Evolutionary conservation across 2,329 filamentous ascomycete species (phyloP).

Genomic region (Aureobasidium musti): DNA sequence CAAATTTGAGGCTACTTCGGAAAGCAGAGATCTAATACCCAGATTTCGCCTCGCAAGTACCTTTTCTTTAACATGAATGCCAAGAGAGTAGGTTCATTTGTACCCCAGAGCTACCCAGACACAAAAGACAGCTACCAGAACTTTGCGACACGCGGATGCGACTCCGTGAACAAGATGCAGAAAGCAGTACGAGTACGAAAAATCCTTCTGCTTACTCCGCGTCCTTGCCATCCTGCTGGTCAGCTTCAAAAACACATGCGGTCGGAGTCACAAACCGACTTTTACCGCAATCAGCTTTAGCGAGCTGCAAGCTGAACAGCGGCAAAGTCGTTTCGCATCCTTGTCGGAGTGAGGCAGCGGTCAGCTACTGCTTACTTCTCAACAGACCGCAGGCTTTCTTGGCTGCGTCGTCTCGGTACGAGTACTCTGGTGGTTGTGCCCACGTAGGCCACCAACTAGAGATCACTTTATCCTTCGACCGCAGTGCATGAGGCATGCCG

Average conservation of each 20-base stretch:
- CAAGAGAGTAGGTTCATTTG: conserved; percentile 6
- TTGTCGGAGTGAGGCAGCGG: not conserved
- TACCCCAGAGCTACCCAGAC: conserved; percentile 6
- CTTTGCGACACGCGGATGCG: not conserved
- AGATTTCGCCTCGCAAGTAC: conserved; percentile 10
- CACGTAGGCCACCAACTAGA: not conserved
- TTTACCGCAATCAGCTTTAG: not conserved
- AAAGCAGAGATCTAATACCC: not conserved
- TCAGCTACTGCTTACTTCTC: not conserved
- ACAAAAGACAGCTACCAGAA: not conserved
- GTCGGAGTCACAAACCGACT: not conserved
- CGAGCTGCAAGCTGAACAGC: not conserved
- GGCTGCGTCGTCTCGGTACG: not conserved
- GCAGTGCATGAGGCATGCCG: not conserved
- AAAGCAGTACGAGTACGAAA: not conserved
- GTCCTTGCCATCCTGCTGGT: not conserved
- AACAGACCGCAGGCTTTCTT: not conserved
- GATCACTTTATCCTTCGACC: not conserved
- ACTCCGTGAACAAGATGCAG: not conserved
- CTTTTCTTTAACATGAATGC: conserved; percentile 4
- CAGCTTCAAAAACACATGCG: not conserved
- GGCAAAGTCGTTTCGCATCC: not conserved
- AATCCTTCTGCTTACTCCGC: not conserved
- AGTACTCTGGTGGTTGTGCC: no score
- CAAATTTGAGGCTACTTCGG: not conserved